A percentile compares a stretch with the other conserved stretches of the same genome.
These are phyloP conservation scores for Stropharia rugosoannulata DNA, from an alignment of 768 basidiomycete genomes.

Conservation along the genomic window DNA sequence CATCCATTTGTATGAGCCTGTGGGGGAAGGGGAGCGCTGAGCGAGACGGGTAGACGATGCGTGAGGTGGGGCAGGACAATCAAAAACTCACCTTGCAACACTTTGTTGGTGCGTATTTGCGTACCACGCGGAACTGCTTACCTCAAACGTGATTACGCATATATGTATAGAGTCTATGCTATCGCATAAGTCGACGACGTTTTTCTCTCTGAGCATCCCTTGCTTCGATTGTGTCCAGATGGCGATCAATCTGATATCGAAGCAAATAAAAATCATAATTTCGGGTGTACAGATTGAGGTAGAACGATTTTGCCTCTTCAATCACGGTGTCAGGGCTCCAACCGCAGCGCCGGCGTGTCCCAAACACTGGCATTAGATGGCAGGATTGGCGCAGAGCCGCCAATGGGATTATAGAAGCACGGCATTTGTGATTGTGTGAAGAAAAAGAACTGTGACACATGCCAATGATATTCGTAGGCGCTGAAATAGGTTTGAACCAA, in stretches of 20 bases:
- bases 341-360: not conserved
- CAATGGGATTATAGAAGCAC: conserved; percentile 7
- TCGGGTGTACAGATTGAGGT: not conserved
- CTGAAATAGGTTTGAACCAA: conserved; percentile 12
- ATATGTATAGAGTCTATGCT: no score
- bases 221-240: no score
- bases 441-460: conserved; percentile 8
- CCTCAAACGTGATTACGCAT: no score
- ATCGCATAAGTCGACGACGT: no score
- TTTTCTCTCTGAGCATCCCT: no score
- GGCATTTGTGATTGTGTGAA: conserved; percentile 1
- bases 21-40: no score
- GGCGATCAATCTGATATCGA: not conserved
- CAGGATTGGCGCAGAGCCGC: conserved; percentile 1
- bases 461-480: not conserved
- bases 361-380: not conserved
- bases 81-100: no score
- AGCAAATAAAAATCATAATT: not conserved
- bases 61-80: no score
- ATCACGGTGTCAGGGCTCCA: not conserved
- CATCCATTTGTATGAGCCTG: no score
- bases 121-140: no score
- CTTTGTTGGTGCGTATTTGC: no score
- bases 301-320: not conserved
- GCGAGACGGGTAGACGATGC: no score